Evolutionary conservation across 805 yeast genomes (phyloP).

Genomic region (Pichia nanzhaoensis): DNA sequence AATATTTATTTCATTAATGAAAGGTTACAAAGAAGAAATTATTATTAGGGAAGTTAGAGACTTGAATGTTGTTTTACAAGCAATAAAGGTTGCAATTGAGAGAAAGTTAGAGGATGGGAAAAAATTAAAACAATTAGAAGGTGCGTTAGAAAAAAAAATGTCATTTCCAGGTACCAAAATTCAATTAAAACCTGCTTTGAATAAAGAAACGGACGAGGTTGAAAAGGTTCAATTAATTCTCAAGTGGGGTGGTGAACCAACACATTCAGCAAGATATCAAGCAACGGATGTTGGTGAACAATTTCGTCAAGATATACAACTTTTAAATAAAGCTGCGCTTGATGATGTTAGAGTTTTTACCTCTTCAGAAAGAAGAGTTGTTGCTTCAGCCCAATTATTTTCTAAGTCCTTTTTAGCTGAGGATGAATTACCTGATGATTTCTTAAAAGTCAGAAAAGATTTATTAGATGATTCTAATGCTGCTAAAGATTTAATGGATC

Average conservation of each 20-base stretch:
- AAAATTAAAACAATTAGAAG: conserved; percentile 68
- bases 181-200: conserved; percentile 84
- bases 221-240: conserved; percentile 93
- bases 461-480: conserved; percentile 94
- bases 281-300: conserved; percentile 95
- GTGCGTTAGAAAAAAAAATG: conserved; percentile 84
- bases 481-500: conserved; percentile 96
- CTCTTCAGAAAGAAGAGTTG: conserved; percentile 90
- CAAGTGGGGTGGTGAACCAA: conserved; percentile 99
- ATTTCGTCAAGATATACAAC: conserved; percentile 81
- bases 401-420: conserved; percentile 65
- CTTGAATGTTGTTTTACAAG: conserved; percentile 74
- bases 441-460: conserved; percentile 79
- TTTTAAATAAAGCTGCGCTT: conserved; percentile 77
- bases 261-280: conserved; percentile 94
- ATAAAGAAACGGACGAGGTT: conserved; percentile 51
- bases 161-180: conserved; percentile 93
- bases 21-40: conserved; percentile 94
- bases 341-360: conserved; percentile 83
- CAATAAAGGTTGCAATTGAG: conserved; percentile 75
- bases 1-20: conserved; percentile 74
- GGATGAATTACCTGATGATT: conserved; percentile 68
- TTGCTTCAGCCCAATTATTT: conserved; percentile 86
- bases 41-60: conserved; percentile 88
- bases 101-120: conserved; percentile 72